A percentile compares a stretch with the other conserved stretches of the same genome.
phyloP scores from a whole-genome alignment of 768 basidiomycete species.

The Candolleomyces eurysporus region DNA sequence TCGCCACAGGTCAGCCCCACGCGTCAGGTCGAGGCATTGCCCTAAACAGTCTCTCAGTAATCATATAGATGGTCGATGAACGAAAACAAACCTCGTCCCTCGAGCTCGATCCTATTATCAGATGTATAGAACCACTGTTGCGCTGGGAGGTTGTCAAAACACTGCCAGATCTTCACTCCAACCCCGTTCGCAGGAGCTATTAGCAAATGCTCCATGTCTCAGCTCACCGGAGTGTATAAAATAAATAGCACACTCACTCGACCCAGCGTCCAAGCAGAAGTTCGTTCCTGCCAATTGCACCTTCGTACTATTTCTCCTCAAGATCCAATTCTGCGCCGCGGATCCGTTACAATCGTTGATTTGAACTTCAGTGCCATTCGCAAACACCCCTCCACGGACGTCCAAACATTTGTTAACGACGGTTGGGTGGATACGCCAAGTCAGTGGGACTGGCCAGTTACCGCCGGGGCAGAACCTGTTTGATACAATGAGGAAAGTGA shows the following conservation, averaged over 20 bases:
- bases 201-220: not conserved
- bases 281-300: conserved; percentile 24
- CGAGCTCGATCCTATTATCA: conserved; percentile 27
- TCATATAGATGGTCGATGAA: not conserved
- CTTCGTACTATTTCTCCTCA: conserved; percentile 25
- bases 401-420: conserved; percentile 25
- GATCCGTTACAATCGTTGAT: conserved; percentile 34
- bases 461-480: conserved; percentile 24
- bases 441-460: conserved; percentile 14
- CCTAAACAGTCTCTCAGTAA: conserved; percentile 11
- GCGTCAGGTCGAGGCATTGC: conserved; percentile 28
- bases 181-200: no score
- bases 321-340: conserved; percentile 30
- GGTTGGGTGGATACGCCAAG: conserved; percentile 3
- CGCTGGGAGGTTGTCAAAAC: conserved; percentile 29
- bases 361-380: conserved; percentile 27
- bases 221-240: not conserved
- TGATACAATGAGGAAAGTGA: no score
- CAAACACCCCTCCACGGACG: conserved; percentile 21
- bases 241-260: conserved; percentile 19
- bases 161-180: conserved; percentile 30
- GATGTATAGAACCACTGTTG: conserved; percentile 31
- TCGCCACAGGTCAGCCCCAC: conserved; percentile 30
- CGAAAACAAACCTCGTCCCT: conserved; percentile 20
- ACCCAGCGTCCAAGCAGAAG: conserved; percentile 35